phyloP scores from a whole-genome alignment of 2,329 filamentous ascomycete species.

The Gaeumannomyces tritici region DNA sequence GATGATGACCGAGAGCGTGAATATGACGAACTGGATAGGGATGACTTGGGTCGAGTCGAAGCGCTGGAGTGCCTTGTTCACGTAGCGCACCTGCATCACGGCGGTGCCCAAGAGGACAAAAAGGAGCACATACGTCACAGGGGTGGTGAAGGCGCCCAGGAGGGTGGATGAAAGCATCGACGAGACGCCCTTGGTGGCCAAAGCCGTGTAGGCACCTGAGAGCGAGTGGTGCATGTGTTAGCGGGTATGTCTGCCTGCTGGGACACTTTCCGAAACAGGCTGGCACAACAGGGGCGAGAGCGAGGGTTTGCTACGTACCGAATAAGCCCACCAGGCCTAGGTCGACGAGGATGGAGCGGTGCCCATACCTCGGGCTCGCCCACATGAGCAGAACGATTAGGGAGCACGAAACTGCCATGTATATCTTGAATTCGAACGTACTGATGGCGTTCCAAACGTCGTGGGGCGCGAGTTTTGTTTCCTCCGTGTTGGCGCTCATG shows the following conservation, averaged over 20 bases:
- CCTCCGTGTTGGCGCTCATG: constrained; percentile 77
- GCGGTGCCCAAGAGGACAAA: constrained; percentile 74
- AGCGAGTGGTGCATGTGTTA: background rate
- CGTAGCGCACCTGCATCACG: constrained; percentile 92
- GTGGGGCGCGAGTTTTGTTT: constrained; percentile 82
- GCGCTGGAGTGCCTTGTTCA: constrained; percentile 78
- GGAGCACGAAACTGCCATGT: constrained; percentile 64
- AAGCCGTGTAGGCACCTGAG: constrained; percentile 83
- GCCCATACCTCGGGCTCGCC: constrained; percentile 75
- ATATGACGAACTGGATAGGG: constrained; percentile 93
- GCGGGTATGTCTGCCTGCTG: background rate
- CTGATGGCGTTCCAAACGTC: constrained; percentile 88
- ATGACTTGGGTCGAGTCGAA: constrained; percentile 98
- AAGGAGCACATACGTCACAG: constrained; percentile 81
- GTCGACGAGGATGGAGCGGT: constrained; percentile 80
- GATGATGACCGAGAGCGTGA: constrained; percentile 90
- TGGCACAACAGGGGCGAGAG: background rate
- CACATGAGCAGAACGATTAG: constrained; percentile 73
- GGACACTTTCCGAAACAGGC: no score
- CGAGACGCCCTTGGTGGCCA: constrained; percentile 93
- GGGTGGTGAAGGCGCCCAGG: constrained; percentile 80
- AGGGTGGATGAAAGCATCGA: constrained; percentile 89
- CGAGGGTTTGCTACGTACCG: constrained; percentile 44
- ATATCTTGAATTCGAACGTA: constrained; percentile 81
- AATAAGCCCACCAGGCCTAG: constrained; percentile 88